These are phyloP conservation scores for Phytophthora brassicae DNA, from an alignment of 352 stramenopile species.

Conservation along the genomic window DNA sequence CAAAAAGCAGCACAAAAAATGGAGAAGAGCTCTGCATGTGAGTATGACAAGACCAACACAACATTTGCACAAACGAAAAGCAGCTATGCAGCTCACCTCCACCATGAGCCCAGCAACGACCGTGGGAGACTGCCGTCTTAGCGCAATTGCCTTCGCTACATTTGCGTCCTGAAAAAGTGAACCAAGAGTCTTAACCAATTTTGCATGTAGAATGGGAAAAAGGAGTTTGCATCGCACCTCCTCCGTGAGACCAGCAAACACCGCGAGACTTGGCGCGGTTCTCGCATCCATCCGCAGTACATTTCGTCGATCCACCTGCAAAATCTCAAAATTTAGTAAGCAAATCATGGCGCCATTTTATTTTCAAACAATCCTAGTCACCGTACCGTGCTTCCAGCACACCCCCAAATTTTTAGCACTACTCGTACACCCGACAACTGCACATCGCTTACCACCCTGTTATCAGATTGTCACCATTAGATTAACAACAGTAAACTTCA, in stretches of 20 bases:
- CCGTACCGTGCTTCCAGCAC: conserved; percentile 76
- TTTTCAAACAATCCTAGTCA: conserved; percentile 29
- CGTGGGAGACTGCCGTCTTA: conserved; percentile 80
- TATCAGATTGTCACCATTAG: conserved; percentile 31
- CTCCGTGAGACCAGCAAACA: conserved; percentile 80
- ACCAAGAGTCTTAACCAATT: background rate
- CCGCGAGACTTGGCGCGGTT: conserved; percentile 79
- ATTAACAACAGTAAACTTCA: conserved; percentile 1
- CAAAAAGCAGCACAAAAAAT: conserved; percentile 16
- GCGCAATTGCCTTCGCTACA: conserved; percentile 60
- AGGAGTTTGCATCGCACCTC: conserved; percentile 30
- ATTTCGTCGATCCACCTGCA: conserved; percentile 72
- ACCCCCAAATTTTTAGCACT: conserved; percentile 77
- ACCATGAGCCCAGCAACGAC: conserved; percentile 79
- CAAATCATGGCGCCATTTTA: conserved; percentile 46
- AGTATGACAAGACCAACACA: background rate
- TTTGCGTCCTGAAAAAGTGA: conserved; percentile 40
- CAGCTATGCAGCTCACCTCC: conserved; percentile 47
- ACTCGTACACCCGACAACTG: conserved; percentile 61
- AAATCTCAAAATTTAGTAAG: conserved; percentile 26
- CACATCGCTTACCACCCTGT: conserved; percentile 72
- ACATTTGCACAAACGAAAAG: background rate
- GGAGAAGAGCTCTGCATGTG: conserved; percentile 7
- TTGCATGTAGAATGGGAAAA: background rate
- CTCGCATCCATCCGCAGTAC: conserved; percentile 59